Conservation (phyloP, 164 flowering plant genomes). For the Aristolochia californica region DNA sequence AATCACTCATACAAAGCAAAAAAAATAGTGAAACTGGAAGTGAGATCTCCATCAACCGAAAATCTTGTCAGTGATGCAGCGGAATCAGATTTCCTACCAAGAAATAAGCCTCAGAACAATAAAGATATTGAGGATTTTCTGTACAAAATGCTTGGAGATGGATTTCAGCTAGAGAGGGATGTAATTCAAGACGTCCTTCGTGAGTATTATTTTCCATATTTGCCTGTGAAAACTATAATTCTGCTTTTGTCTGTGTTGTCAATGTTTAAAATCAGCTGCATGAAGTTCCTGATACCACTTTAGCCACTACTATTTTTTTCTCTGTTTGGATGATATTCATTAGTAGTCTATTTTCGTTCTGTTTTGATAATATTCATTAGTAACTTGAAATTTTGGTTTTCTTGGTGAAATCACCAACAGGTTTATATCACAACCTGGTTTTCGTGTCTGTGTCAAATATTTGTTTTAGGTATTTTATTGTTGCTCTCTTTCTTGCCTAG, state of each 20-base stretch:
- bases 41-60: slow-evolving; percentile 11
- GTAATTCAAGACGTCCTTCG: slow-evolving; percentile 47
- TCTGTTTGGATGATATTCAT: not conserved
- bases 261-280: too few relatives aligned
- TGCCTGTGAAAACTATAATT: not conserved
- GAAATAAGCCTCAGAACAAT: slow-evolving; percentile 13
- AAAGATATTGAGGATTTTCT: slow-evolving; percentile 46
- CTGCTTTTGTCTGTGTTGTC: not conserved
- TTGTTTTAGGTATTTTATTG: too few relatives aligned
- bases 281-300: too few relatives aligned
- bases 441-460: too few relatives aligned
- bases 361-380: not conserved
- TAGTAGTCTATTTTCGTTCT: not conserved
- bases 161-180: slow-evolving; percentile 38
- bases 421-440: too few relatives aligned
- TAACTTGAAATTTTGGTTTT: not conserved
- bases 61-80: slow-evolving; percentile 10
- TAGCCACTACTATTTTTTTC: not conserved
- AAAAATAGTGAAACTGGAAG: slow-evolving; percentile 31
- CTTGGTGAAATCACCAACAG: too few relatives aligned
- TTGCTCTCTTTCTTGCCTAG: too few relatives aligned
- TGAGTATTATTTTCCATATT: slow-evolving; percentile 7
- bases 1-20: slow-evolving; percentile 15
- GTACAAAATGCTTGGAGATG: slow-evolving; percentile 48
- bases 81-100: slow-evolving; percentile 4